phyloP scores from a whole-genome alignment of 2,329 filamentous ascomycete genomes.

The Ceratocystis ficicola region DNA sequence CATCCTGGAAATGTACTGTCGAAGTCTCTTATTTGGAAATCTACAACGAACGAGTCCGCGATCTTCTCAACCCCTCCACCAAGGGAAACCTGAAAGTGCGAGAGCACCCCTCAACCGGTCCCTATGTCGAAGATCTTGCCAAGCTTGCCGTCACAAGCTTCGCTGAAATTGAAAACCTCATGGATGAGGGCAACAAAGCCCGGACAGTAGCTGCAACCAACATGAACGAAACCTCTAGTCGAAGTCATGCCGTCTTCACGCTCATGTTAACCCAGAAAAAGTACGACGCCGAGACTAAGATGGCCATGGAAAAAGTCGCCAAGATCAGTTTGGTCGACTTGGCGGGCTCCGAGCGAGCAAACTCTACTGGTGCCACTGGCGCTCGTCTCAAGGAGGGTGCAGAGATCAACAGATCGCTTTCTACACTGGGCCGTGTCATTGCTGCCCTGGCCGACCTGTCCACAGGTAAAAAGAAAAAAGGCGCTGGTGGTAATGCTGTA shows the following conservation, averaged over 20 bases:
- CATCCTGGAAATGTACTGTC: conserved; percentile 74
- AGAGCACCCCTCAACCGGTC: conserved; percentile 93
- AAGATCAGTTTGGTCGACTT: conserved; percentile 97
- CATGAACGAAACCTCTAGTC: conserved; percentile 99
- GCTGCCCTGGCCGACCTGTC: conserved; percentile 86
- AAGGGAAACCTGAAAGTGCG: conserved; percentile 95
- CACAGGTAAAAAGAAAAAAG: conserved; percentile 70
- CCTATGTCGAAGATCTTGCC: conserved; percentile 94
- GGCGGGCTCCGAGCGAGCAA: conserved; percentile 92
- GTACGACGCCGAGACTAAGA: conserved; percentile 80
- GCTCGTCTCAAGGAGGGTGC: conserved; percentile 93
- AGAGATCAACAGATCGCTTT: conserved; percentile 94
- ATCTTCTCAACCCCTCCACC: conserved; percentile 85
- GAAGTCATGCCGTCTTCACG: conserved; percentile 96
- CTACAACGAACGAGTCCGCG: conserved; percentile 94
- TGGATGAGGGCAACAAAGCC: conserved; percentile 99
- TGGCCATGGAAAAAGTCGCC: conserved; percentile 95
- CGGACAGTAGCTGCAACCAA: conserved; percentile 95
- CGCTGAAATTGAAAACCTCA: conserved; percentile 88
- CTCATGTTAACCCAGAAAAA: conserved; percentile 90
- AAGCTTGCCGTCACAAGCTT: conserved; percentile 91
- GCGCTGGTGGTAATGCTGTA: conserved; percentile 55
- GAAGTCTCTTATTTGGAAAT: conserved; percentile 98
- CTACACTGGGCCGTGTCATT: conserved; percentile 93
- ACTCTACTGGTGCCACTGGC: conserved; percentile 91